Evolutionary conservation across 1,139 yeast genomes (phyloP).

Genomic region (Debaryomyces udenii): DNA sequence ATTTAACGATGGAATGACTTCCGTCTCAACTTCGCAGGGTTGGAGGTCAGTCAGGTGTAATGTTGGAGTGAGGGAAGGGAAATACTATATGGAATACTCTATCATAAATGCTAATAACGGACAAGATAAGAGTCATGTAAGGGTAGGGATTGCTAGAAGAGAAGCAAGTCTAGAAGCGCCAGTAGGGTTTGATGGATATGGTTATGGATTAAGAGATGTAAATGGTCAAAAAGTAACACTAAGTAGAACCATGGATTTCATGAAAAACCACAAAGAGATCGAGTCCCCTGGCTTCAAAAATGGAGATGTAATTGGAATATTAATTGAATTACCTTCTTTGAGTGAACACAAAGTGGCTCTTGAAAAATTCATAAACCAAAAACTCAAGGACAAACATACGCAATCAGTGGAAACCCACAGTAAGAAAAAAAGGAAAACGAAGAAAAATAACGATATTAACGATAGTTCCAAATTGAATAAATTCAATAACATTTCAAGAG

Average conservation of each 20-base stretch:
- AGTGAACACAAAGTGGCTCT: slow-evolving; percentile 42
- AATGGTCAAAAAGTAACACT: slow-evolving; percentile 79
- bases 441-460: slow-evolving; percentile 12
- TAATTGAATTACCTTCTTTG: slow-evolving; percentile 68
- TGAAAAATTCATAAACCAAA: slow-evolving; percentile 21
- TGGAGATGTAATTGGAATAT: slow-evolving; percentile 84
- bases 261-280: slow-evolving; percentile 27
- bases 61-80: slow-evolving; percentile 77
- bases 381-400: slow-evolving; percentile 15
- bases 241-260: slow-evolving; percentile 63
- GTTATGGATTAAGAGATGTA: slow-evolving; percentile 85
- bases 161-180: slow-evolving; percentile 95
- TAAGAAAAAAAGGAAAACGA: slow-evolving; percentile 20
- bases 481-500: slow-evolving; percentile 57
- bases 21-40: slow-evolving; percentile 64
- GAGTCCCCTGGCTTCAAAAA: slow-evolving; percentile 51
- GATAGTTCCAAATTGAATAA: slow-evolving; percentile 28
- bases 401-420: slow-evolving; percentile 18
- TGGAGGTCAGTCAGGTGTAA: slow-evolving; percentile 83
- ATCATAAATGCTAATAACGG: slow-evolving; percentile 51
- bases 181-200: slow-evolving; percentile 92
- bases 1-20: slow-evolving; percentile 43
- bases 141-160: slow-evolving; percentile 80
- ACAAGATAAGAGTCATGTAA: slow-evolving; percentile 55
- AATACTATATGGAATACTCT: slow-evolving; percentile 75